phyloP scores from a whole-genome alignment of 2,329 filamentous ascomycete species.

The Verticillium nonalfalfae region DNA sequence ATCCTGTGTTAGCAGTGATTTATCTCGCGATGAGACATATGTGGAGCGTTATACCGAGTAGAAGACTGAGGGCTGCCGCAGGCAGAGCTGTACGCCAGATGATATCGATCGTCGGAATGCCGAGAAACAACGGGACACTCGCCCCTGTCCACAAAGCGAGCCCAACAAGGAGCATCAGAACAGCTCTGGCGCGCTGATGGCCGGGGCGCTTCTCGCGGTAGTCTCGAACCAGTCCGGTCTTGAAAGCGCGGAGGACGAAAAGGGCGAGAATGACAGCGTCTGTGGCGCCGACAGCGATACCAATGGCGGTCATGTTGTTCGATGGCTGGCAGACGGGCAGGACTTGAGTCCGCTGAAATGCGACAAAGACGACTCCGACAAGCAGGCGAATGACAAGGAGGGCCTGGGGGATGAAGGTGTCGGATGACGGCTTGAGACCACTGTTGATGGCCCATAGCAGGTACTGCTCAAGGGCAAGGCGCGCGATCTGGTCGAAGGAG shows the following conservation, averaged over 20 bases:
- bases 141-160: slow-evolving; percentile 47
- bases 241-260: slow-evolving; percentile 34
- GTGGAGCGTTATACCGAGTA: slow-evolving; percentile 34
- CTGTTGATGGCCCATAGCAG: slow-evolving; percentile 43
- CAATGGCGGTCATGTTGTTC: slow-evolving; percentile 35
- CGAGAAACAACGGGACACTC: slow-evolving; percentile 45
- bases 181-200: slow-evolving; percentile 28
- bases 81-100: slow-evolving; percentile 43
- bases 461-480: slow-evolving; percentile 47
- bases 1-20: slow-evolving; percentile 1
- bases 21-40: neutral
- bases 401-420: slow-evolving; percentile 35
- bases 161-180: slow-evolving; percentile 34
- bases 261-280: slow-evolving; percentile 38
- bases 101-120: slow-evolving; percentile 33
- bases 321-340: slow-evolving; percentile 44
- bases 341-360: slow-evolving; percentile 46
- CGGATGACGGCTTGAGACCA: slow-evolving; percentile 26
- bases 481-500: slow-evolving; percentile 50
- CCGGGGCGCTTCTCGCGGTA: slow-evolving; percentile 18
- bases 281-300: slow-evolving; percentile 34
- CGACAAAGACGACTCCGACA: slow-evolving; percentile 48
- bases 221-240: slow-evolving; percentile 25
- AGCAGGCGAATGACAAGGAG: slow-evolving; percentile 41
- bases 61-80: slow-evolving; percentile 38